Evolutionary conservation across 768 basidiomycete genomes (phyloP).

Genomic region (Termitomyces sp.): DNA sequence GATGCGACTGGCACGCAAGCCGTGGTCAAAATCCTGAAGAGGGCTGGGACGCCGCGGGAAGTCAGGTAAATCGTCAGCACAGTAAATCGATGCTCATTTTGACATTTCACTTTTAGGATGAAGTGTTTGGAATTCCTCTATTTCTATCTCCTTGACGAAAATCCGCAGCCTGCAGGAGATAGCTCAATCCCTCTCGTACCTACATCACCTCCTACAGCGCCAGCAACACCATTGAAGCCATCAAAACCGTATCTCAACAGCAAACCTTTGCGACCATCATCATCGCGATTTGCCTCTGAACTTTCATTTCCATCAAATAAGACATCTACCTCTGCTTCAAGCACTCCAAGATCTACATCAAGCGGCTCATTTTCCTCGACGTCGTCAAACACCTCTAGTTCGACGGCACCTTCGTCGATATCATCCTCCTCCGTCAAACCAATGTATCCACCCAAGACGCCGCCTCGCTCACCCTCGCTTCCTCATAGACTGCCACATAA

Average conservation of each 20-base stretch:
- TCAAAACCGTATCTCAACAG: constrained; percentile 32
- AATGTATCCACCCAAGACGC: constrained; percentile 18
- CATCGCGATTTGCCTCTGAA: constrained; percentile 36
- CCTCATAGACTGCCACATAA: constrained; percentile 19
- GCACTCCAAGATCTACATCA: constrained; percentile 36
- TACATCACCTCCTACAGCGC: constrained; percentile 28
- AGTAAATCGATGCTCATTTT: not conserved
- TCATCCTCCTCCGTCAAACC: constrained; percentile 42
- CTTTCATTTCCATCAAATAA: constrained; percentile 18
- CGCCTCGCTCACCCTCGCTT: constrained; percentile 22
- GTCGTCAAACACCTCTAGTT: constrained; percentile 36
- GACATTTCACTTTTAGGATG: constrained; percentile 53
- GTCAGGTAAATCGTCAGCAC: constrained; percentile 56
- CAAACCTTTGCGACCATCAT: constrained; percentile 30
- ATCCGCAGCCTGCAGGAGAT: constrained; percentile 21
- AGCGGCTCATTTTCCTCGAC: constrained; percentile 39
- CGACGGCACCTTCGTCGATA: constrained; percentile 29
- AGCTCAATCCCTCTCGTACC: constrained; percentile 10
- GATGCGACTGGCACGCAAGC: constrained; percentile 69
- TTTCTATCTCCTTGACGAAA: constrained; percentile 90
- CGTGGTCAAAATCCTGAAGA: constrained; percentile 84
- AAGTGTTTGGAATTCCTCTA: constrained; percentile 95
- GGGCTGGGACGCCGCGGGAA: constrained; percentile 80
- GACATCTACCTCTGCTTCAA: constrained; percentile 17
- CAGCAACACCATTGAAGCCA: constrained; percentile 35